These are phyloP conservation scores for Phytomonas serpens DNA, from an alignment of 208 protist genomes.

Conservation along the genomic window DNA sequence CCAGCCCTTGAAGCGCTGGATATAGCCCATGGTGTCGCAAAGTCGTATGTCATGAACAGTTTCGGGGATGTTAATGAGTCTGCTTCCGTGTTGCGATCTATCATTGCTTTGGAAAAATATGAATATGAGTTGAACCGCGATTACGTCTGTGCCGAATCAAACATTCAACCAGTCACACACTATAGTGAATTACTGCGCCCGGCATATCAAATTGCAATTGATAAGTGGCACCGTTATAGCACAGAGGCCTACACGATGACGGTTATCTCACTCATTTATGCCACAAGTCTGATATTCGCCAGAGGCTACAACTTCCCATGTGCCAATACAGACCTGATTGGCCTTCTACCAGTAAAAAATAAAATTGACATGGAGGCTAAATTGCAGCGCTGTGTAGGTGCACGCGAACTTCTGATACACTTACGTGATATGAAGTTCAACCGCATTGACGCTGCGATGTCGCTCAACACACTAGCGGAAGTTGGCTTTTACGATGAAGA, in stretches of 20 bases:
- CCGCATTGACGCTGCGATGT: slow-evolving; percentile 73
- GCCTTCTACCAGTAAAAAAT: slow-evolving; percentile 68
- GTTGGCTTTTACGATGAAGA: slow-evolving; percentile 77
- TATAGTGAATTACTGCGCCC: slow-evolving; percentile 22
- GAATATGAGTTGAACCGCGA: slow-evolving; percentile 12
- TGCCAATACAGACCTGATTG: slow-evolving; percentile 35
- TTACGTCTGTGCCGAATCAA: neutral
- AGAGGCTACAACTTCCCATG: slow-evolving; percentile 50
- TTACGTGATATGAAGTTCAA: slow-evolving; percentile 44
- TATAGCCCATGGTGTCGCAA: slow-evolving; percentile 19
- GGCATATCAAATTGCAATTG: slow-evolving; percentile 35
- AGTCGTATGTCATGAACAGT: slow-evolving; percentile 29
- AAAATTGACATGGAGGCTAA: slow-evolving; percentile 85
- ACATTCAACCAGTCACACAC: neutral
- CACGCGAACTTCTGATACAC: slow-evolving; percentile 49
- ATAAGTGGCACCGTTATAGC: slow-evolving; percentile 40
- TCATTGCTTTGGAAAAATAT: slow-evolving; percentile 28
- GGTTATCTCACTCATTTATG: slow-evolving; percentile 58
- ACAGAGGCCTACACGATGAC: slow-evolving; percentile 27
- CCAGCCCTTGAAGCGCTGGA: slow-evolving; percentile 37
- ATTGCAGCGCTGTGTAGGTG: slow-evolving; percentile 61
- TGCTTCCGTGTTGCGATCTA: slow-evolving; percentile 49
- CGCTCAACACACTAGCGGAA: slow-evolving; percentile 53
- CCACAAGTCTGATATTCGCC: slow-evolving; percentile 45
- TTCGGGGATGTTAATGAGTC: slow-evolving; percentile 53